These are phyloP conservation scores for Botrytis sinoallii DNA, from an alignment of 2,329 filamentous ascomycete genomes.

Conservation along the genomic window DNA sequence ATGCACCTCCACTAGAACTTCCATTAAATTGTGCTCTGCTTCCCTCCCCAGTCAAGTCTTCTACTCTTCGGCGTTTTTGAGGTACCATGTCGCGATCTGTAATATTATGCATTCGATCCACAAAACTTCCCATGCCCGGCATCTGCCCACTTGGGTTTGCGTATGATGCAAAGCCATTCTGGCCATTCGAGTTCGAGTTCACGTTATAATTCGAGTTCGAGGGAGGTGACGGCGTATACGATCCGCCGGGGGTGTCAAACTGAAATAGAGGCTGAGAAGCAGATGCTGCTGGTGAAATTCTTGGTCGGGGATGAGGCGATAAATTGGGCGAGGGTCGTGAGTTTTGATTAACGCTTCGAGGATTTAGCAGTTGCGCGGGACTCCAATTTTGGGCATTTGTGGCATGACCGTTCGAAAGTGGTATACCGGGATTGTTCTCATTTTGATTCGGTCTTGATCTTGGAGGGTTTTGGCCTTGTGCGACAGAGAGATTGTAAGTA, in stretches of 20 bases:
- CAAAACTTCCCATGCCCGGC: conserved; percentile 55
- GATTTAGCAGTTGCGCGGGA: conserved; percentile 44
- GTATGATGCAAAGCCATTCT: conserved; percentile 27
- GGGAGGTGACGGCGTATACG: conserved; percentile 17
- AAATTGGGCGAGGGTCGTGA: neutral
- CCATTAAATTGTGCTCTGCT: conserved; percentile 45
- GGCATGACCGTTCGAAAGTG: conserved; percentile 11
- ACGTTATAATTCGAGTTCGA: neutral
- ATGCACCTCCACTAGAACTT: conserved; percentile 53
- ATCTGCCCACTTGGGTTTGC: conserved; percentile 25
- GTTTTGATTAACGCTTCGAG: conserved; percentile 34
- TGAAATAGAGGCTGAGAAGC: conserved; percentile 31
- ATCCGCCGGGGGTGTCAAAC: conserved; percentile 35
- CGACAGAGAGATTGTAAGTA: conserved; percentile 15
- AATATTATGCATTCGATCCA: conserved; percentile 75
- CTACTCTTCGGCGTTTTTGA: conserved; percentile 62
- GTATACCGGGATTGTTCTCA: neutral
- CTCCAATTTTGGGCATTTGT: conserved; percentile 39
- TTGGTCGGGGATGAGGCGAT: conserved; percentile 7
- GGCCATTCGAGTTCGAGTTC: conserved; percentile 1
- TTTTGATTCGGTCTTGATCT: conserved; percentile 25
- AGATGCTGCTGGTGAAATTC: conserved; percentile 19
- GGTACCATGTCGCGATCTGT: conserved; percentile 62
- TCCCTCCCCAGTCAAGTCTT: conserved; percentile 43
- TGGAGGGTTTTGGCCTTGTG: conserved; percentile 32